Conservation (phyloP, 805 yeast genomes). For the Jamesozyma piceae region DNA sequence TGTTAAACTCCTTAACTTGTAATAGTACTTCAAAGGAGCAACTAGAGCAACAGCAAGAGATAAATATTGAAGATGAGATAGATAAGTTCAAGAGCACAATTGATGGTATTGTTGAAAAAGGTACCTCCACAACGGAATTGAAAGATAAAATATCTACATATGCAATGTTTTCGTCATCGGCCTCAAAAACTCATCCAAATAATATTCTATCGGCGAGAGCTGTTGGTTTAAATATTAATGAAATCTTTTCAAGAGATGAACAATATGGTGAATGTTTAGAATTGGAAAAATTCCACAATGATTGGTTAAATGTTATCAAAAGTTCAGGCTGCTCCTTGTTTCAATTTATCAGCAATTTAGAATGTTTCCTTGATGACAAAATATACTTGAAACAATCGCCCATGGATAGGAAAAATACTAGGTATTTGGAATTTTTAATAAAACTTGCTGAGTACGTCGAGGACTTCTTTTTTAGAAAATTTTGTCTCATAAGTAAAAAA, state of each 20-base stretch:
- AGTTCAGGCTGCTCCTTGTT: slow-evolving; percentile 35
- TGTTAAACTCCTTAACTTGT: slow-evolving; percentile 7
- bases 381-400: slow-evolving; percentile 19
- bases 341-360: slow-evolving; percentile 42
- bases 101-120: slow-evolving; percentile 19
- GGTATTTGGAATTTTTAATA: slow-evolving; percentile 39
- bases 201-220: slow-evolving; percentile 43
- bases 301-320: slow-evolving; percentile 41
- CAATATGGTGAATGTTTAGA: slow-evolving; percentile 57
- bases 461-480: slow-evolving; percentile 37
- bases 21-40: neutral
- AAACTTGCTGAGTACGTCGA: slow-evolving; percentile 43
- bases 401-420: slow-evolving; percentile 24
- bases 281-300: slow-evolving; percentile 40
- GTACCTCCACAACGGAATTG: neutral
- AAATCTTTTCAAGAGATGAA: slow-evolving; percentile 51
- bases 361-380: slow-evolving; percentile 25
- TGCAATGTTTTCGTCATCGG: slow-evolving; percentile 22
- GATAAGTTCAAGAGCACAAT: slow-evolving; percentile 33
- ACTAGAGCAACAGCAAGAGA: slow-evolving; percentile 8
- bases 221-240: slow-evolving; percentile 38
- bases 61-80: slow-evolving; percentile 17
- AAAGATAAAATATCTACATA: slow-evolving; percentile 11
- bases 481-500: slow-evolving; percentile 41
- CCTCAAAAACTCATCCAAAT: slow-evolving; percentile 7